These are phyloP conservation scores for Boletus rubropictus DNA, from an alignment of 768 basidiomycete species.

Conservation along the genomic window DNA sequence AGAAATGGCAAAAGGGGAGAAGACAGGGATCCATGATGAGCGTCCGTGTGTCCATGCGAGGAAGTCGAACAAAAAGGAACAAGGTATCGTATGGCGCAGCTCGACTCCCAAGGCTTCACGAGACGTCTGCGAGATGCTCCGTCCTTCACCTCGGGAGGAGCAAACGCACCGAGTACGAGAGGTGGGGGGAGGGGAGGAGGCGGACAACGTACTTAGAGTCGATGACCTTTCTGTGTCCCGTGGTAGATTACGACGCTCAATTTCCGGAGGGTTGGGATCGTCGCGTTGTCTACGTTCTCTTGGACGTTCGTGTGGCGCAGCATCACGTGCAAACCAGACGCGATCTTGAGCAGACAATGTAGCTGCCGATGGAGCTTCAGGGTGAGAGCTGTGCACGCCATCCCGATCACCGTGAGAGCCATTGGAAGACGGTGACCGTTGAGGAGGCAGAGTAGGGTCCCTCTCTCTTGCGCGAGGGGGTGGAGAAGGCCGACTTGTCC, in stretches of 20 bases:
- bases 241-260: slow-evolving; percentile 22
- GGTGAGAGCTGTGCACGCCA: slow-evolving; percentile 14
- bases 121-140: slow-evolving; percentile 33
- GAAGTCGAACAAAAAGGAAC: slow-evolving; percentile 35
- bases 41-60: slow-evolving; percentile 37
- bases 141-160: slow-evolving; percentile 38
- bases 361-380: slow-evolving; percentile 17
- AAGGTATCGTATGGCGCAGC: slow-evolving; percentile 28
- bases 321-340: slow-evolving; percentile 15
- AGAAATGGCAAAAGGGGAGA: slow-evolving; percentile 27
- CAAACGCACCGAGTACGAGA: slow-evolving; percentile 32
- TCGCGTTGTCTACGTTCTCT: slow-evolving; percentile 27
- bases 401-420: slow-evolving; percentile 22
- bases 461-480: slow-evolving; percentile 23
- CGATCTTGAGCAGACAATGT: slow-evolving; percentile 23
- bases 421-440: slow-evolving; percentile 19
- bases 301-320: slow-evolving; percentile 11
- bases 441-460: slow-evolving; percentile 19
- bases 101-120: slow-evolving; percentile 44
- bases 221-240: slow-evolving; percentile 31
- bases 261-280: slow-evolving; percentile 14
- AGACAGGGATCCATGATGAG: slow-evolving; percentile 37
- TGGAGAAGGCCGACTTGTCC: slow-evolving; percentile 19
- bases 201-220: slow-evolving; percentile 44
- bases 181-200: slow-evolving; percentile 36